Base-by-base conservation (phyloP, 2,329 filamentous ascomycete genomes). In the Fusarium oxysporum region DNA sequence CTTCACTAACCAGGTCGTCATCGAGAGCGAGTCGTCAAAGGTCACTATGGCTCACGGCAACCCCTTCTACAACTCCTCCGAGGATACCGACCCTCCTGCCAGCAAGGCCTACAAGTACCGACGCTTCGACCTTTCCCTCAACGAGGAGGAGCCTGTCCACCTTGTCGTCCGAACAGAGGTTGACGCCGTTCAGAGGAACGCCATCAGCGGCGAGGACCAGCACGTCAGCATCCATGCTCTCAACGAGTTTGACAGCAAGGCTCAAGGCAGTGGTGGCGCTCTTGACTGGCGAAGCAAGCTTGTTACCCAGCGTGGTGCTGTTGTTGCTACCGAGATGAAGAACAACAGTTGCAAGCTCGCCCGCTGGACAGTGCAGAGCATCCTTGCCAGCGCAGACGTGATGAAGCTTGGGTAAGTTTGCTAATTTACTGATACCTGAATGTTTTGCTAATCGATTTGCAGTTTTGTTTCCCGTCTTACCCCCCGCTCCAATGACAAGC, bases 281-380 rank as follows among this genome's bases (percentile, higher is more conserved):
- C 89, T 99, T 58, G 96, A 99, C 89, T 99, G 96, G 96, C 90
- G 96, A 82, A 92, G 92, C 76, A 99, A 99, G 90, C 90, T 99
- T 68, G 93, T 93, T 73, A 94, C 92, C 78, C 95, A 98, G 87
- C 93, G 96, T 79, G 96, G 96, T 91, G 96, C 96, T 64, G 96
- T 99, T 47, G 93, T 99, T 32, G 96, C 96, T 25, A 99, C 96
- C 17, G 96, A 99, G 87, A 99, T 99, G 96, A 99, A 99, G 93
- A 99, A 99, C 91, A 99, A 99, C 90, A 95, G 92, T 81, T 97
- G 94, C 92, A 99, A 99, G 88, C 92, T 99, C 72, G 96, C 96
- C 65, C 89, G 96, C 82, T 99, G 96, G 96, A 97, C 96, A 37
- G 94, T 96, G 47, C 96, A 99, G 88, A 94, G 93, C 80, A 98